These are phyloP conservation scores for Trichomonascus vanleenenianus DNA, from an alignment of 805 yeast species.

Conservation along the genomic window DNA sequence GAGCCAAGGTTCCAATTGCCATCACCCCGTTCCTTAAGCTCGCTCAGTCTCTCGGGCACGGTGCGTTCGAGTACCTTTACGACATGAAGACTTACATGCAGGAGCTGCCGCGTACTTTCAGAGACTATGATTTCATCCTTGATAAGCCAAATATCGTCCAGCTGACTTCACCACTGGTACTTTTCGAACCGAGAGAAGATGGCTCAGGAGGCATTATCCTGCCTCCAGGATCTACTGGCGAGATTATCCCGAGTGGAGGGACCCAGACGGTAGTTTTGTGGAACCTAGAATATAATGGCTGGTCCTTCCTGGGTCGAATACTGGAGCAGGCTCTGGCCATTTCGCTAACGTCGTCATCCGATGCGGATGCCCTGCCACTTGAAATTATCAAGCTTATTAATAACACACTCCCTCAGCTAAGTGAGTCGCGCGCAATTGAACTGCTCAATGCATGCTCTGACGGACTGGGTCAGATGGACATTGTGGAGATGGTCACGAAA, in stretches of 20 bases:
- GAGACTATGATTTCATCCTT: conserved; percentile 36
- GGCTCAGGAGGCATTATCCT: conserved; percentile 37
- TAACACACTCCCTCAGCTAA: conserved; percentile 36
- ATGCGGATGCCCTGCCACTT: conserved; percentile 34
- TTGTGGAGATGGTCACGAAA: conserved; percentile 53
- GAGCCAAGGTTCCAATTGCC: conserved; percentile 67
- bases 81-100: conserved; percentile 57
- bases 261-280: conserved; percentile 51
- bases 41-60: conserved; percentile 45
- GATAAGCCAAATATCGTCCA: conserved; percentile 45
- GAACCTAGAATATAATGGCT: conserved; percentile 69
- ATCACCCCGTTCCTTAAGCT: conserved; percentile 54
- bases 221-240: conserved; percentile 59
- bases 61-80: conserved; percentile 57
- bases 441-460: conserved; percentile 35
- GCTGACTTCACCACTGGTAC: conserved; percentile 40
- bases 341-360: conserved; percentile 9
- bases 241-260: conserved; percentile 42
- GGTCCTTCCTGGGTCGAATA: conserved; percentile 77
- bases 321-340: conserved; percentile 42
- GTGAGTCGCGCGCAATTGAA: conserved; percentile 35
- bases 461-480: conserved; percentile 41
- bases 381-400: conserved; percentile 47
- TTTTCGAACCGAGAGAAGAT: conserved; percentile 53
- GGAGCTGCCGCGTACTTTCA: conserved; percentile 32